Evolutionary conservation across 2,329 filamentous ascomycete genomes (phyloP), one percentile per base, ranked within the genome.

Genomic region (Xylariaceae sp.): DNA sequence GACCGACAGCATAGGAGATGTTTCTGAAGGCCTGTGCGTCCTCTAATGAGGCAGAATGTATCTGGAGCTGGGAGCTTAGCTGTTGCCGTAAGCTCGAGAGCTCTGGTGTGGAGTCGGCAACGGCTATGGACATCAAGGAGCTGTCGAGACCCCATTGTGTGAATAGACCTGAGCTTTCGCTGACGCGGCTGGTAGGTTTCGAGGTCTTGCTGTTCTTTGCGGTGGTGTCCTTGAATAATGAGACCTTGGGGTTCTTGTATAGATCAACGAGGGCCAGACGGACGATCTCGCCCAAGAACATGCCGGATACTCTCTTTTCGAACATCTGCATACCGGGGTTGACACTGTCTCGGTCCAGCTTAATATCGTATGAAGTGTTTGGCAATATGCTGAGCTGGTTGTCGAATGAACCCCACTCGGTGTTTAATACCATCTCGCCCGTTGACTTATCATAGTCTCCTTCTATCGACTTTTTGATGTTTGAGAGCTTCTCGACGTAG

Each of bases 281-380:
- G 57, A 97, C 82, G 64, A 97, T 92, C 74, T 99, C 94, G 57
- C 94, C 94, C 53, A 99, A 76, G 78, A 97, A 99, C 93, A 99
- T 97, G 73, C 94, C 94, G 0, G 92, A 96, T 13, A 99, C 88
- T 52, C 93, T 89, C 82, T 99, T 99, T 79, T 99, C 94, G 71
- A 97, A 99, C 90, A 97, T 96, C 73, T 99, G 94, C 62, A 96
- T 86, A 30, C 94, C 94, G 0, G 92, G 93, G 75, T 99, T 97
- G 67, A 90, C 86, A 65, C 88, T 94, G 61, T 88, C 85, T 58
- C 79, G 77, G 74, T 99, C 93, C 23, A 99, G 81, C 59, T 85
- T 82, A 53, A 80, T 77, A 72, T 99, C 94, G 77, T 91, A 97
- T 0, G 84, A 78, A 0, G 93, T 97, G 68, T 86, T 88, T 51